Evolutionary conservation across 352 stramenopile species (phyloP), one percentile per base, ranked within the genome.

Genomic region (Phytophthora litchii): DNA sequence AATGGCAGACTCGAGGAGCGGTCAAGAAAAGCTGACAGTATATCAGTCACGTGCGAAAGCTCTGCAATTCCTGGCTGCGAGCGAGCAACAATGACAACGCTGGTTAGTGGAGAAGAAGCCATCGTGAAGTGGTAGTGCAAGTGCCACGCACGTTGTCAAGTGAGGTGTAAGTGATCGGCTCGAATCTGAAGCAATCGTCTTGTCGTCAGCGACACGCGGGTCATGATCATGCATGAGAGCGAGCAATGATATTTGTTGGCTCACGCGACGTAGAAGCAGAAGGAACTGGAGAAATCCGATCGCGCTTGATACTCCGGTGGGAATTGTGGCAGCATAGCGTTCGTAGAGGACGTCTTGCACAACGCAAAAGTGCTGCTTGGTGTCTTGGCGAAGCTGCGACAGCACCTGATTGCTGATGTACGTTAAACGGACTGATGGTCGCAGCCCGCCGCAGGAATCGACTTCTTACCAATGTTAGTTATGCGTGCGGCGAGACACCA

Each of bases 171-270:
- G 31, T 2, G n/a, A 38, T 41, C 32, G 14, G n/a, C 23, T 27
- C 14, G 45, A 62, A 62, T 56, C 54, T 63, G 54, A 61, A 61
- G 54, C 54, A 62, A 52, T 55, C 54, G 54, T 63, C 54, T 23
- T 2, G 29, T 63, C n/a, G 54, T 44, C 16, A 29, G 44, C 40
- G 45, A 62, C 43, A 55, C 21, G 44, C 51, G 40, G 23, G 17
- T 7, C 51, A 43, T 27, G 23, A 27, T n/a, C n/a, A n/a, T n/a
- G n/a, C n/a, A n/a, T n/a, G n/a, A n/a, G n/a, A n/a, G n/a, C n/a
- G n/a, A n/a, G n/a, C n/a, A n/a, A n/a, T n/a, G n/a, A n/a, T n/a
- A n/a, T n/a, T n/a, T n/a, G n/a, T n/a, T n/a, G n/a, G n/a, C n/a
- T n/a, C n/a, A n/a, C n/a, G n/a, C n/a, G n/a, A n/a, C n/a, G n/a